Evolutionary conservation across 345 rosid species (phyloP).

Genomic region (Physaria fendleri): DNA sequence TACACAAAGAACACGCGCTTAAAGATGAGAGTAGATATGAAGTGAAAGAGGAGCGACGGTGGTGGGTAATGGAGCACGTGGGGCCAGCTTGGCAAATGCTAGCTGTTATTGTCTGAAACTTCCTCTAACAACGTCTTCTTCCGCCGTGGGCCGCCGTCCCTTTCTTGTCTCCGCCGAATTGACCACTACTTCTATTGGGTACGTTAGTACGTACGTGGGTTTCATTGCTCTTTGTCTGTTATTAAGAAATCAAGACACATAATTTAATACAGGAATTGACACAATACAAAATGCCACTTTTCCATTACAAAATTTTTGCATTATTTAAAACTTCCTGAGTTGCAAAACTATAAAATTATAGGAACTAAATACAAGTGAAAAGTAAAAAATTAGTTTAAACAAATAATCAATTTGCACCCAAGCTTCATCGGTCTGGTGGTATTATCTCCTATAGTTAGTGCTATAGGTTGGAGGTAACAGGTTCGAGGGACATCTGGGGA

Average conservation of each 20-base stretch:
- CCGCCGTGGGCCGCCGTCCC: constrained; percentile 31
- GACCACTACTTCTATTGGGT: constrained; percentile 28
- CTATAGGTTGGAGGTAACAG: too few species aligned
- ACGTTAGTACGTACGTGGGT: constrained; percentile 28
- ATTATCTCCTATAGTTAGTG: too few species aligned
- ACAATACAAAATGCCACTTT: neutral
- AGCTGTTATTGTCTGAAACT: constrained; percentile 37
- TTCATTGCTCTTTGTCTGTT: constrained; percentile 22
- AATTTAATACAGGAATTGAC: neutral
- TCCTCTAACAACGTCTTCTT: constrained; percentile 38
- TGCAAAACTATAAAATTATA: neutral
- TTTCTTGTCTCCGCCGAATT: constrained; percentile 35
- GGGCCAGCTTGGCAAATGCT: constrained; percentile 34
- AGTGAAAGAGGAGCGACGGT: constrained; percentile 32
- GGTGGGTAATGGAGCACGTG: constrained; percentile 29
- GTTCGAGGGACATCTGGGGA: too few species aligned
- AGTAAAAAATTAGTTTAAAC: too few species aligned
- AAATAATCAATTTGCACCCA: too few species aligned
- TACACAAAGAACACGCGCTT: neutral
- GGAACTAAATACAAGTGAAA: neutral
- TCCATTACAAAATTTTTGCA: neutral
- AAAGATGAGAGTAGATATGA: constrained; percentile 12
- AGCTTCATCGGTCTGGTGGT: too few species aligned
- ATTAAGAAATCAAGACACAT: constrained; percentile 18
- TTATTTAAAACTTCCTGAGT: too few species aligned